Conservation (phyloP, 345 rosid genomes). For the Pistacia vera region DNA sequence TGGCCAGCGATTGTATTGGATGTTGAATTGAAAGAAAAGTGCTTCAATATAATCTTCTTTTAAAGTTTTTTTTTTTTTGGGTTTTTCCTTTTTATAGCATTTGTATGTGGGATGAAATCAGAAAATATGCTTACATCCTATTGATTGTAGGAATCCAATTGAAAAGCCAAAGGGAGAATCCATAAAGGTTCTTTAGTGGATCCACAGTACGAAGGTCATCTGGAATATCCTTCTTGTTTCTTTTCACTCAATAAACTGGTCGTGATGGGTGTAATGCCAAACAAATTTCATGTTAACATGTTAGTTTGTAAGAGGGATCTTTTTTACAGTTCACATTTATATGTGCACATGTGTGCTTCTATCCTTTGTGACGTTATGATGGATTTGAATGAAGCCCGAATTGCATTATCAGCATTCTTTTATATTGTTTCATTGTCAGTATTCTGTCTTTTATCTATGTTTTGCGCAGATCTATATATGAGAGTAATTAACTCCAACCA, state of each 20-base stretch:
- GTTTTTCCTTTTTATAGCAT: not conserved
- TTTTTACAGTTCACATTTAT: not conserved
- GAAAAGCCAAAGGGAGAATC: constrained; percentile 1
- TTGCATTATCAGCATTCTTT: not conserved
- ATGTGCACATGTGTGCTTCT: not conserved
- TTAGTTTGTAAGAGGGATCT: constrained; percentile 14
- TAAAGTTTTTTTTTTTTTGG: not conserved
- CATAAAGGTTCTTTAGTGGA: constrained; percentile 14
- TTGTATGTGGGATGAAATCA: not conserved
- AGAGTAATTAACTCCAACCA: too few relatives aligned
- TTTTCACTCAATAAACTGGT: constrained; percentile 20
- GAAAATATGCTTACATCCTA: not conserved
- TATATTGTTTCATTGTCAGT: not conserved
- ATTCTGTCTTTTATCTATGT: not conserved
- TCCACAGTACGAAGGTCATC: not conserved
- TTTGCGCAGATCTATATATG: too few relatives aligned
- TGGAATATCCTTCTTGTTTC: not conserved
- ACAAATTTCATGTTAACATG: not conserved
- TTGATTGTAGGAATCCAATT: constrained; percentile 15
- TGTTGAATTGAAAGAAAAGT: not conserved
- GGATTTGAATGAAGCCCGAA: not conserved
- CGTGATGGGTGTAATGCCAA: not conserved
- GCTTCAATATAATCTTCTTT: not conserved
- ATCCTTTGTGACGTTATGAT: not conserved
- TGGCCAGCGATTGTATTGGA: not conserved